Evolutionary conservation across 2,329 filamentous ascomycete species (phyloP).

Genomic region (Ophiostoma ulmi): DNA sequence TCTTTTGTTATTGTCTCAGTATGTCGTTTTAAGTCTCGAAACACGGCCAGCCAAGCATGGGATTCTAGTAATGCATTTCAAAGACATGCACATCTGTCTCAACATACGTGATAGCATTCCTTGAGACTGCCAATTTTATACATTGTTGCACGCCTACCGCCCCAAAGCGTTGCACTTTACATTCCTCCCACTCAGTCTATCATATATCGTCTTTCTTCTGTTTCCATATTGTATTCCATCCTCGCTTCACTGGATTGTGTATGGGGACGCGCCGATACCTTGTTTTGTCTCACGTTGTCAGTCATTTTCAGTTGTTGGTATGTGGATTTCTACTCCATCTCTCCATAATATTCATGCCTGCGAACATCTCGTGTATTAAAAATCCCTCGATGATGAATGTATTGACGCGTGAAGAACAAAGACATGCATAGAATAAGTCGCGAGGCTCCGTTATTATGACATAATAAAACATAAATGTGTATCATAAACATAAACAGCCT

Average conservation of each 20-base stretch:
- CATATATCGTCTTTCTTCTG: neutral
- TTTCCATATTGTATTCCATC: neutral
- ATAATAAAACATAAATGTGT: neutral
- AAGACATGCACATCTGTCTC: constrained; percentile 8
- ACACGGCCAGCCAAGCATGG: constrained; percentile 10
- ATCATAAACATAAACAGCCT: too few species aligned
- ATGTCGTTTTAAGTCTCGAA: neutral
- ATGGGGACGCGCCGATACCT: constrained; percentile 10
- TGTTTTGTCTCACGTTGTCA: constrained; percentile 6
- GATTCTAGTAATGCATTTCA: neutral
- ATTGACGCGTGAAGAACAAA: constrained; percentile 6
- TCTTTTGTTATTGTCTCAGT: constrained; percentile 12
- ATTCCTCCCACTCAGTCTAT: neutral
- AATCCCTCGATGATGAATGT: neutral
- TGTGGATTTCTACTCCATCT: neutral
- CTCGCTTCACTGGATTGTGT: constrained; percentile 8
- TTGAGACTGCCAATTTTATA: neutral
- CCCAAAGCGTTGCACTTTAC: neutral
- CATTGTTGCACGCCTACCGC: neutral
- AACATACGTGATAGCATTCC: constrained; percentile 10
- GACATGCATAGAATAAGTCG: neutral
- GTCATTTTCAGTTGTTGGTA: neutral
- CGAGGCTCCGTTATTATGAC: constrained; percentile 1
- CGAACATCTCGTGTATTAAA: too few species aligned
- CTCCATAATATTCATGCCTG: neutral